phyloP scores from a whole-genome alignment of 352 stramenopile genomes.

The Salisapilia sapeloensis region DNA sequence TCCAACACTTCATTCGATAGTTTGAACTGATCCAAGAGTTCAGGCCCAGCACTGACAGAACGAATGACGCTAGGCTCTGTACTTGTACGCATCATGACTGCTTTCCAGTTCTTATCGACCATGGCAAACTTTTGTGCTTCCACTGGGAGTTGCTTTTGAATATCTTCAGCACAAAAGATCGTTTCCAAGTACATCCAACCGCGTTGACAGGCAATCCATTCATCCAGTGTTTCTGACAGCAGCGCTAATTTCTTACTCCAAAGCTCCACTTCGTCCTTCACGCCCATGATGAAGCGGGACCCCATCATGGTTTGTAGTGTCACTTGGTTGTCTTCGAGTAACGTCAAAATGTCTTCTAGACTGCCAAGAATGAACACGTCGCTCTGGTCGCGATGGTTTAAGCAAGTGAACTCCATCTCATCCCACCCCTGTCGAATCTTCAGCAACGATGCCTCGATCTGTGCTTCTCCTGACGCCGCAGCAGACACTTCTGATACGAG shows the following conservation, averaged over 20 bases:
- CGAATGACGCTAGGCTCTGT: conserved; percentile 58
- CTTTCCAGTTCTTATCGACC: conserved; percentile 78
- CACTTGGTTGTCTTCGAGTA: conserved; percentile 86
- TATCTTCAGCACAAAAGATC: conserved; percentile 80
- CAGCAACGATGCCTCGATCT: conserved; percentile 79
- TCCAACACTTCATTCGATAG: conserved; percentile 76
- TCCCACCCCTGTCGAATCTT: conserved; percentile 85
- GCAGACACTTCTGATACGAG: conserved; percentile 73
- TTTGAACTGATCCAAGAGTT: conserved; percentile 71
- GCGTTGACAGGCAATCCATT: conserved; percentile 72
- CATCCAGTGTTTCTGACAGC: conserved; percentile 66
- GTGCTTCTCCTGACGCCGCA: conserved; percentile 73
- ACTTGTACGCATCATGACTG: conserved; percentile 64
- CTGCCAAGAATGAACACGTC: conserved; percentile 84
- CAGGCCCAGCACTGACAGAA: conserved; percentile 47
- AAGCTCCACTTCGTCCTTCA: conserved; percentile 81
- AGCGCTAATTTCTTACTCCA: conserved; percentile 82
- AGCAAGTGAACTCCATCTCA: conserved; percentile 64
- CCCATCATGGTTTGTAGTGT: conserved; percentile 88
- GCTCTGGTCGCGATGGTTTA: conserved; percentile 72
- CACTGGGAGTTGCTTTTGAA: conserved; percentile 75
- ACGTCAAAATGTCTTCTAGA: conserved; percentile 79
- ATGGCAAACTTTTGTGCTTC: conserved; percentile 75
- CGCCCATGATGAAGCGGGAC: conserved; percentile 80
- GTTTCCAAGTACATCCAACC: conserved; percentile 85